Evolutionary conservation across 106 monocot genomes (phyloP).

Genomic region (Dendrobium nobile): DNA sequence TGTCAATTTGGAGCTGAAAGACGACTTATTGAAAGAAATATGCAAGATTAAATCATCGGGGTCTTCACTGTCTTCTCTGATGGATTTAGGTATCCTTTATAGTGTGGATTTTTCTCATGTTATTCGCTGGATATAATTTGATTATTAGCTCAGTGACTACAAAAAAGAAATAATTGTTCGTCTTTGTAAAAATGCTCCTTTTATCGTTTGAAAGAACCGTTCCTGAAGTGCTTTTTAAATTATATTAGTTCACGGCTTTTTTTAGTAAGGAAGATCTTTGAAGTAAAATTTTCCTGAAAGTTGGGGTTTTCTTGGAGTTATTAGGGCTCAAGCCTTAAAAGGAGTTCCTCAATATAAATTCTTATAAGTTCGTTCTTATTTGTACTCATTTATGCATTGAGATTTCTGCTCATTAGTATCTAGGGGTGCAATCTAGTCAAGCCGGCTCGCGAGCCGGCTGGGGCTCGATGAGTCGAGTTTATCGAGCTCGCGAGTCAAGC

Average conservation of each 20-base stretch:
- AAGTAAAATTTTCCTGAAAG: neutral
- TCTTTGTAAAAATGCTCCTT: neutral
- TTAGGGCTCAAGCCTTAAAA: too few relatives aligned
- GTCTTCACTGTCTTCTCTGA: constrained; percentile 38
- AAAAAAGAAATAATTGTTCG: neutral
- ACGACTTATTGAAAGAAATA: constrained; percentile 44
- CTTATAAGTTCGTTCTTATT: too few relatives aligned
- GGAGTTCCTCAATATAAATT: too few relatives aligned
- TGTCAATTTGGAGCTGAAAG: constrained; percentile 26
- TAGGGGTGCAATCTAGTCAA: too few relatives aligned
- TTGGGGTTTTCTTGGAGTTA: too few relatives aligned
- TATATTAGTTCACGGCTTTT: neutral
- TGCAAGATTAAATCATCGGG: constrained; percentile 65
- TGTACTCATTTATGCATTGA: too few relatives aligned
- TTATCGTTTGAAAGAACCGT: neutral
- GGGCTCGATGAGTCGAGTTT: too few relatives aligned
- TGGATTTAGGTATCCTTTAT: constrained; percentile 20
- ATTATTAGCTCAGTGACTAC: neutral
- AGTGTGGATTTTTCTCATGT: neutral
- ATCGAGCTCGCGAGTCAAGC: too few relatives aligned
- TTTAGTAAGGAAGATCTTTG: neutral
- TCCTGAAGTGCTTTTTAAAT: neutral
- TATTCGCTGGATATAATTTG: neutral
- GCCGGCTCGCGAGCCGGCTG: too few relatives aligned
- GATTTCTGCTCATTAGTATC: too few relatives aligned